Evolutionary conservation across 148 eudicot species (phyloP), one percentile per base, ranked within the genome.

Genomic region (Mesembryanthemum crystallinum): DNA sequence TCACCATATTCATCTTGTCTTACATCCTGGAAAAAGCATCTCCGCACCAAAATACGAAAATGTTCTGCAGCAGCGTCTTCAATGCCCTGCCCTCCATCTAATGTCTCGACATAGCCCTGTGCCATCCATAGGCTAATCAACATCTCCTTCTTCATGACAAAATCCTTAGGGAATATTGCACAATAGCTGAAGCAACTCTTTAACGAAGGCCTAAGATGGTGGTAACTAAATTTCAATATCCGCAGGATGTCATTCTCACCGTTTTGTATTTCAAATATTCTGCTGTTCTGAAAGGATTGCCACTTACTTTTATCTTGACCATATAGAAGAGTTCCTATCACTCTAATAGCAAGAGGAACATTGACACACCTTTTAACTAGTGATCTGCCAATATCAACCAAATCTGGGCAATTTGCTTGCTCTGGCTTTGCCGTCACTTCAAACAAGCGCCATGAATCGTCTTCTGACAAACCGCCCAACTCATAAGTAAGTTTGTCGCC

Each of bases 171-270:
- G 12, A 63, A 63, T 1, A 63, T 2, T 29, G 66, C 66, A 63
- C 66, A 63, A 29, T 63, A 63, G 8, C 78, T 77, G 71, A 82
- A 85, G 25, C 88, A 85, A 2, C 66, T 72, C 72, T 82, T 82
- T 35, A 85, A 57, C 15, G 57, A 10, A 4, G 54, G 21, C 4
- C 64, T 62, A 30, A 85, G 70, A 20, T 73, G 71, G 55, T 80
- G 66, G 37, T 80, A 85, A 43, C 85, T 77, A 24, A 82, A n/a
- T 28, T 63, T 77, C 21, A 82, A 35, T 14, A 74, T 64, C 0
- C n/a, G 64, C 20, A 77, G 18, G 7, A 67, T 55, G 7, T 20
- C 4, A 32, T 59, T 52, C 3, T 58, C 69, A 27, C 14, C 20
- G 5, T 63, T 25, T 32, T 2, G 28, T 3, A 63, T 28, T 12